These are phyloP conservation scores for Gossypium mustelinum DNA, from an alignment of 345 rosid species.

Conservation along the genomic window DNA sequence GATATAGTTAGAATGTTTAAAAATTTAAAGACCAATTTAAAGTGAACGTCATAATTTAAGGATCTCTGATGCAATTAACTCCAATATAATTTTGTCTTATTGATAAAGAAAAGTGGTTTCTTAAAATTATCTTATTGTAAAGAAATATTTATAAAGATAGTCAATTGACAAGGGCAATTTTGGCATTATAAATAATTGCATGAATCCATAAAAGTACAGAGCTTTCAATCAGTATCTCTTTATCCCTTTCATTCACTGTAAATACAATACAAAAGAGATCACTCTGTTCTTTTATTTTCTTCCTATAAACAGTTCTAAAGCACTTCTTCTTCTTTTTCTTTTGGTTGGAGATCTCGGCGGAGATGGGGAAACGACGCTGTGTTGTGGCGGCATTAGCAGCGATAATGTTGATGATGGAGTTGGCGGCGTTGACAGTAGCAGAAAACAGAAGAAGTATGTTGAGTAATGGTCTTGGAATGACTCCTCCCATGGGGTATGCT, in stretches of 20 bases:
- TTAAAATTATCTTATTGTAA: too few relatives aligned
- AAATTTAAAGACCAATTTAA: too few relatives aligned
- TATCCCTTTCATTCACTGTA: background rate
- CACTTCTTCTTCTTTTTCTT: background rate
- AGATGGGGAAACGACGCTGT: background rate
- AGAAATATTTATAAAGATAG: too few relatives aligned
- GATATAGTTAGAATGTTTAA: too few relatives aligned
- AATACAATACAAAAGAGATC: background rate
- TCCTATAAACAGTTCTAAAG: background rate
- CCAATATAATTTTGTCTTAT: too few relatives aligned
- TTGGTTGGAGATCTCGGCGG: background rate
- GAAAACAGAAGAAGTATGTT: constrained; percentile 43
- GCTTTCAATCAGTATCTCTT: background rate
- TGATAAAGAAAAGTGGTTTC: too few relatives aligned
- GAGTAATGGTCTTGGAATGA: constrained; percentile 55
- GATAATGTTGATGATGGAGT: constrained; percentile 20
- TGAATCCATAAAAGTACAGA: background rate
- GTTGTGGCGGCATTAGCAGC: background rate
- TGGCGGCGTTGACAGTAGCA: constrained; percentile 16
- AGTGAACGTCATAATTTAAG: too few relatives aligned
- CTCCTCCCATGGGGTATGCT: constrained; percentile 81
- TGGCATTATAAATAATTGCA: background rate
- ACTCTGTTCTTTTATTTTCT: background rate
- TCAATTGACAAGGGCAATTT: background rate
- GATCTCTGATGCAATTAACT: too few relatives aligned